A percentile compares a stretch with the other conserved stretches of the same genome.
Conservation (phyloP, 768 basidiomycete genomes). For the Leucocoprinus sp. region DNA sequence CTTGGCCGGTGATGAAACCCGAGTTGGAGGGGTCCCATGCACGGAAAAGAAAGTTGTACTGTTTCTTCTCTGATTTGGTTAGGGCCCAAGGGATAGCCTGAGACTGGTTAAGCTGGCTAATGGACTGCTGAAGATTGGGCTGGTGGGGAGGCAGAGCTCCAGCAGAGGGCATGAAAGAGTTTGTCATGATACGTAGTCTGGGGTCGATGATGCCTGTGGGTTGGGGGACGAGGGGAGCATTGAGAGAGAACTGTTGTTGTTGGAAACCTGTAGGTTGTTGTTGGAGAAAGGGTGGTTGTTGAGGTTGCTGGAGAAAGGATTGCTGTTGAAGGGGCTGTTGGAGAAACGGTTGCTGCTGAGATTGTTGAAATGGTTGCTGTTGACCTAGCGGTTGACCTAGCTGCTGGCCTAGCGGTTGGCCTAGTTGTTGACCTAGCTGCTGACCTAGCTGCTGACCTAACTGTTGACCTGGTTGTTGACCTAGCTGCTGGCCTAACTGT, state of each 20-base stretch:
- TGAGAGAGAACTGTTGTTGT: conserved; percentile 36
- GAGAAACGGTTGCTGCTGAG: conserved; percentile 28
- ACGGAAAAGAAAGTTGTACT: conserved; percentile 92
- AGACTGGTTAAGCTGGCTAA: conserved; percentile 80
- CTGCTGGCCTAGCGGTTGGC: conserved; percentile 38
- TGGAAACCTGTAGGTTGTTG: conserved; percentile 47
- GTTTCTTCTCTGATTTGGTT: conserved; percentile 87
- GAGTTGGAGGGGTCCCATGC: conserved; percentile 83
- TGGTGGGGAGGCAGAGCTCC: conserved; percentile 59
- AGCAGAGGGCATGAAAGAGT: conserved; percentile 77
- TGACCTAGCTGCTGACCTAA: conserved; percentile 37
- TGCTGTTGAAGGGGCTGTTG: conserved; percentile 32
- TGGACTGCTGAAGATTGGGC: conserved; percentile 70
- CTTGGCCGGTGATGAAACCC: conserved; percentile 81
- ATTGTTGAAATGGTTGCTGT: conserved; percentile 20
- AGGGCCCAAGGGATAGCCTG: conserved; percentile 82
- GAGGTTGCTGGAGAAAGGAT: conserved; percentile 47
- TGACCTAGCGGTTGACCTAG: conserved; percentile 29
- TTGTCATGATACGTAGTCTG: conserved; percentile 82
- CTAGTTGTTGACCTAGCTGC: conserved; percentile 35
- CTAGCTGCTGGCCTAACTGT: too few relatives aligned
- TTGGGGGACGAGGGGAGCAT: conserved; percentile 59
- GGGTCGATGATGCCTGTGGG: conserved; percentile 79
- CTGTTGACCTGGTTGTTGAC: too few relatives aligned
- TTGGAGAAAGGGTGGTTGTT: conserved; percentile 43